phyloP scores from a whole-genome alignment of 2,329 filamentous ascomycete species.

The Grosmannia serpens region DNA sequence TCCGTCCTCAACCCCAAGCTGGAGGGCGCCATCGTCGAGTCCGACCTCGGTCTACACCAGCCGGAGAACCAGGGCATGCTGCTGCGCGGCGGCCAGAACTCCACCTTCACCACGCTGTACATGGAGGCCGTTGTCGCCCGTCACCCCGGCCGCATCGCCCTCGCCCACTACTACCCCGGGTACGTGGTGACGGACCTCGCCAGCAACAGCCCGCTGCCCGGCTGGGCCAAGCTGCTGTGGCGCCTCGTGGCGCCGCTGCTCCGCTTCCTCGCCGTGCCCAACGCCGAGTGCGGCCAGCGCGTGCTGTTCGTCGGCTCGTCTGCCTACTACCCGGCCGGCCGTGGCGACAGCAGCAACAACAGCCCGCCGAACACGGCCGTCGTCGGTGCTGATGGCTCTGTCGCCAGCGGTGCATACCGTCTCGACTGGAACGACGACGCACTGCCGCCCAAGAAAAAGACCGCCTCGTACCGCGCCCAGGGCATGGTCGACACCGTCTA shows the following conservation, averaged over 20 bases:
- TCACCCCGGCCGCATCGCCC: background rate
- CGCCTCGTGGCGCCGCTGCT: background rate
- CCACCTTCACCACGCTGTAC: background rate
- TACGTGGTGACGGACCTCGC: constrained; percentile 1
- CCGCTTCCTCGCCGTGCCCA: background rate
- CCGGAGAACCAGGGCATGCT: background rate
- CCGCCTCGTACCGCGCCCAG: background rate
- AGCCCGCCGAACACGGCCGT: background rate
- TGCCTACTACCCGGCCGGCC: background rate
- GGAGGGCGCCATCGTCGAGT: background rate
- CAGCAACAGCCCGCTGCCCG: background rate
- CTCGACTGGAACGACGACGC: background rate
- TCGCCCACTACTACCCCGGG: constrained; percentile 9
- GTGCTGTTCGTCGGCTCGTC: background rate
- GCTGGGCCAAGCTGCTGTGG: background rate
- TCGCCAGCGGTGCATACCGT: constrained; percentile 7
- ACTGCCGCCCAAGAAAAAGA: background rate
- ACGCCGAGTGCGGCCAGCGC: constrained; percentile 3
- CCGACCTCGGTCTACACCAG: constrained; percentile 5
- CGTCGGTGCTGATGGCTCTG: background rate
- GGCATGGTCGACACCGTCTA: constrained; percentile 4
- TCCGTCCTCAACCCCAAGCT: constrained; percentile 17
- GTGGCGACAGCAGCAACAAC: background rate
- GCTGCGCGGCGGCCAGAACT: background rate
- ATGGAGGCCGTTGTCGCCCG: constrained; percentile 2